A percentile compares a stretch with the other conserved stretches of the same genome.
Conservation (phyloP, 257 asterid genomes). For the Salvia splendens region DNA sequence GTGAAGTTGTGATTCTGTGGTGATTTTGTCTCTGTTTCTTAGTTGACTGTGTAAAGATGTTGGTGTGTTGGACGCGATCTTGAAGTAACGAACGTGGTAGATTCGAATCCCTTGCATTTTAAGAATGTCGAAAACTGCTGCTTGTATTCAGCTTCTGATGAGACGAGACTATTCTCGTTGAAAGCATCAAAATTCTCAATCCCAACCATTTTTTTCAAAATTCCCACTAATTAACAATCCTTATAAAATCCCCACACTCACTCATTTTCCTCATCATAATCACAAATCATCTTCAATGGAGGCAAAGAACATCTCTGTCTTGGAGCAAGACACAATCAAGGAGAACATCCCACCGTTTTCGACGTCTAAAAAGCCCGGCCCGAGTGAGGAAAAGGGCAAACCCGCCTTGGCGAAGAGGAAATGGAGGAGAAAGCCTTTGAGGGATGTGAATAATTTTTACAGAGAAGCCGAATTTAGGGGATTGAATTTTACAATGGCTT, state of each 20-base stretch:
- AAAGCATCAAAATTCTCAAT: neutral
- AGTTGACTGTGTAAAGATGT: too few relatives aligned
- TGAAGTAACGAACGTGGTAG: too few relatives aligned
- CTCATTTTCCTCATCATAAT: neutral
- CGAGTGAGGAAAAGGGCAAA: constrained; percentile 14
- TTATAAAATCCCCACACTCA: neutral
- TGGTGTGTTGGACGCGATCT: too few relatives aligned
- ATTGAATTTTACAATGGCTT: neutral
- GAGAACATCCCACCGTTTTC: constrained; percentile 46
- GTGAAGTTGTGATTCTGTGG: too few relatives aligned
- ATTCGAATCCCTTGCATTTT: too few relatives aligned
- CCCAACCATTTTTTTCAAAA: neutral
- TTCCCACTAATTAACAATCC: constrained; percentile 33
- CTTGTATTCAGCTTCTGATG: too few relatives aligned
- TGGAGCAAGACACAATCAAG: constrained; percentile 38
- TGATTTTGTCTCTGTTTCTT: too few relatives aligned
- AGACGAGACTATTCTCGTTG: too few relatives aligned
- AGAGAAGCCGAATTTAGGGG: neutral
- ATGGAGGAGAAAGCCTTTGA: constrained; percentile 41
- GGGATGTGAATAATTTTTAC: constrained; percentile 45
- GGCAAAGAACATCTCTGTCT: constrained; percentile 6
- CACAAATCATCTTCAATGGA: constrained; percentile 30
- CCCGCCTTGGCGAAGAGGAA: constrained; percentile 16
- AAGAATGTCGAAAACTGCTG: too few relatives aligned
- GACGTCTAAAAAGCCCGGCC: constrained; percentile 10